Evolutionary conservation across 2,329 filamentous ascomycete genomes (phyloP).

Genomic region (Pleoardoris graminearum): DNA sequence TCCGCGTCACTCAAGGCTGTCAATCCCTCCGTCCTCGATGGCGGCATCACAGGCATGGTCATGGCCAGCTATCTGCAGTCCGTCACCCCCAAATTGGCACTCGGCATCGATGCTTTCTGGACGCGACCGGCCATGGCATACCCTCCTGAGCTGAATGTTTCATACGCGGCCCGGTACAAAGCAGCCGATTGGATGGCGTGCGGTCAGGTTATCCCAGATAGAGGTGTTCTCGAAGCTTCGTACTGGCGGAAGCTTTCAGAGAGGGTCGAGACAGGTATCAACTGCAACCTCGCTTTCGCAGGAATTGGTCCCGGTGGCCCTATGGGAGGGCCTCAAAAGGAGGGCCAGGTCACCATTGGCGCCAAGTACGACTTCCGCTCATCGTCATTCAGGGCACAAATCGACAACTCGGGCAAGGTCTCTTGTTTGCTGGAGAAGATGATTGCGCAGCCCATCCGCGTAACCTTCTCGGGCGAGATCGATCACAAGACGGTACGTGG

Average conservation of each 20-base stretch:
- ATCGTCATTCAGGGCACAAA: constrained; percentile 91
- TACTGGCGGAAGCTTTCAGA: constrained; percentile 95
- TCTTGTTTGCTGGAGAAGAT: constrained; percentile 94
- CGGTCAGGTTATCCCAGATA: constrained; percentile 85
- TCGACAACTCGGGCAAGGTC: constrained; percentile 93
- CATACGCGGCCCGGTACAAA: constrained; percentile 92
- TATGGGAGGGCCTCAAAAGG: constrained; percentile 64
- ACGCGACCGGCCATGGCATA: constrained; percentile 82
- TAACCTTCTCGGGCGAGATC: constrained; percentile 95
- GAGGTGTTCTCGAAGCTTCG: constrained; percentile 77
- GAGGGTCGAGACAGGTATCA: constrained; percentile 93
- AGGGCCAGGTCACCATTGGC: constrained; percentile 87
- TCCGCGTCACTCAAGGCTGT: constrained; percentile 89
- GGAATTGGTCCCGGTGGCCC: constrained; percentile 61
- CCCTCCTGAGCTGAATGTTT: constrained; percentile 87
- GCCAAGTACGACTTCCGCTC: constrained; percentile 98
- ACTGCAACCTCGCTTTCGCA: constrained; percentile 85
- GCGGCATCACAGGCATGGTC: constrained; percentile 90
- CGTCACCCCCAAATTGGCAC: constrained; percentile 79
- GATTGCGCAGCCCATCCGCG: constrained; percentile 85
- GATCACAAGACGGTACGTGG: constrained; percentile 90
- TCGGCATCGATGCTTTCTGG: constrained; percentile 93
- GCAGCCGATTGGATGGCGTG: constrained; percentile 89
- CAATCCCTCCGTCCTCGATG: constrained; percentile 93
- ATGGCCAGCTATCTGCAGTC: constrained; percentile 96